Evolutionary conservation across 2,329 filamentous ascomycete species (phyloP), one percentile per base, ranked within the genome.

Genomic region (Clarireedia hainanense): DNA sequence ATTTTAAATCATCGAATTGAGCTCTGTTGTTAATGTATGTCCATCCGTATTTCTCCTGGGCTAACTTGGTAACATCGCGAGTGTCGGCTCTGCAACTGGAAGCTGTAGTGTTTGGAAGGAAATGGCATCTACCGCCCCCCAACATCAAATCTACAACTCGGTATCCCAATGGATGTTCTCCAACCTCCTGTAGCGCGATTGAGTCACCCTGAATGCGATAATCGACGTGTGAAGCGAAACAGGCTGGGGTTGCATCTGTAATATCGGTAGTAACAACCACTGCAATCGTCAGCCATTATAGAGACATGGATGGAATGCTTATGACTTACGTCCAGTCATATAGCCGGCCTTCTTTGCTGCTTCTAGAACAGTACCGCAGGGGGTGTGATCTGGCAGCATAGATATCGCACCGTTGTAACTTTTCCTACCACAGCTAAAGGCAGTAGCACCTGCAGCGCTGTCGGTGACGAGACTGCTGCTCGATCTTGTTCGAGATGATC

Each of bases 341-440:
- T 96, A 97, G 14, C 94, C 94, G 7, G 89, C 88, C 64, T 84
- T 82, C 74, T 96, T 95, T 39, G 94, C 94, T 3, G 94, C 94
- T 74, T 99, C 94, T 52, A 99, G 80, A 4, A 85, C 90, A 17
- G 91, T 96, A 6, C 92, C 94, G 70, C 94, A 99, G 4, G 94
- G 90, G 30, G 83, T 83, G 63, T 88, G 83, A 71, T 95, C 86
- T 0, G 91, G 91, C 15, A 95, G 77, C 53, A 95, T 87, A 9
- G 90, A 88, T 64, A 99, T 97, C 63, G 94, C 94, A 48, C 91
- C 91, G 68, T 99, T 99, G 75, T 99, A 99, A 70, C 86, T 95
- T 81, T 99, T 99, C 68, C 79, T 74, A 20, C 84, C 92, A 67
- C 94, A 99, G 2, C 89, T 91, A 71, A 99, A 99, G 1, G 94